Evolutionary conservation across 495 filamentous ascomycete genomes (phyloP), one percentile per base, ranked within the genome.

Genomic region (Astrothelium macrocarpum): DNA sequence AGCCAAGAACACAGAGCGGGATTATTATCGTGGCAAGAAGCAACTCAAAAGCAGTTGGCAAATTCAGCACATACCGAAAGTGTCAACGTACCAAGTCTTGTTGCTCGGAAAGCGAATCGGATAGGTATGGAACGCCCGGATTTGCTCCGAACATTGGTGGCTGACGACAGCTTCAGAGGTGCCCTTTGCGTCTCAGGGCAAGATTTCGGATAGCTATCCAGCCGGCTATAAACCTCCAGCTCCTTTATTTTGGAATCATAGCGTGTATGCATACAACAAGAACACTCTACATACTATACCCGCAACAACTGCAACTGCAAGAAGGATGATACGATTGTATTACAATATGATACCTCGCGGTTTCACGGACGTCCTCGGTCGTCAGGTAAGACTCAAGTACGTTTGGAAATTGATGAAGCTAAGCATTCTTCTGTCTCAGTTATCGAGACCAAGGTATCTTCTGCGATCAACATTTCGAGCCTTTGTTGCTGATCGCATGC

Each of bases 381-480:
- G 49, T 29, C 49, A 56, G 16, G 49, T 56, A 56, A 26, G n/a
- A 14, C 2, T 10, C 7, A 29, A 2, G 2, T 20, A 26, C 9
- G 2, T 56, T 5, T 23, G 16, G 29, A 26, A n/a, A 4, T 1
- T 26, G 5, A 10, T 5, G 25, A 2, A 56, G 7, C 25, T 14
- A 39, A 39, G 49, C 49, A 2, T 1, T 5, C 7, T 4, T 29
- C 16, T 5, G 5, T 5, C 25, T 16, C 16, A 56, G 49, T 56
- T 56, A 29, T 56, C 49, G 25, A 56, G 25, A 29, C 49, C 49
- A 29, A 56, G 49, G 29, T 56, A 56, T 56, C 25, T 26, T 29
- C 20, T 56, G 49, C 49, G 49, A 23, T 56, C 49, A 56, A 56
- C 49, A 26, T 56, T 56, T 29, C n/a, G 49, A 56, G 49, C 49